Conservation (phyloP, 352 stramenopile species). For the Hyaloperonospora brassicae region DNA sequence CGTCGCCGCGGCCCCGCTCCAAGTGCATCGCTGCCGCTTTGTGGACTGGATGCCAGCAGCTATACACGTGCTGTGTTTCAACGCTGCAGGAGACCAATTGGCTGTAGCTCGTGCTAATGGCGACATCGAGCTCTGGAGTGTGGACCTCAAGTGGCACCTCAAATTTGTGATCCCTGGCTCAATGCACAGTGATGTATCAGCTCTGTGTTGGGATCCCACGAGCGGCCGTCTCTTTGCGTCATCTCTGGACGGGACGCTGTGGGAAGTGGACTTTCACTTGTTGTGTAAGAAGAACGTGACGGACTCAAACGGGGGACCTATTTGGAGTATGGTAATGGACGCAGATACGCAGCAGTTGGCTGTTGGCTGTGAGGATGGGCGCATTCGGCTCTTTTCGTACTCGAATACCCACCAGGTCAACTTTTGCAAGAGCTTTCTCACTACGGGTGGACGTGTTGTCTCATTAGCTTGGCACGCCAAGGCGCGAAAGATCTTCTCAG, state of each 20-base stretch:
- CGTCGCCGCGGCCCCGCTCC: slow-evolving; percentile 19
- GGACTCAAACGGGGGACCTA: slow-evolving; percentile 82
- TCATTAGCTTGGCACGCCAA: slow-evolving; percentile 73
- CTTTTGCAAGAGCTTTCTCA: slow-evolving; percentile 80
- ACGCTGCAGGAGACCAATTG: slow-evolving; percentile 41
- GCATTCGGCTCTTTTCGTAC: slow-evolving; percentile 85
- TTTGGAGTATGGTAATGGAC: slow-evolving; percentile 84
- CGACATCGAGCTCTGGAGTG: slow-evolving; percentile 75
- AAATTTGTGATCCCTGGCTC: slow-evolving; percentile 63
- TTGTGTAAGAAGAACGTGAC: slow-evolving; percentile 69
- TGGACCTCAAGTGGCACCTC: slow-evolving; percentile 61
- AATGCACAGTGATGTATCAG: slow-evolving; percentile 53
- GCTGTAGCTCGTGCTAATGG: slow-evolving; percentile 72
- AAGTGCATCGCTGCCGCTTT: slow-evolving; percentile 78
- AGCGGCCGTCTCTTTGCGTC: slow-evolving; percentile 53
- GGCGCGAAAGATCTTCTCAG: slow-evolving; percentile 78
- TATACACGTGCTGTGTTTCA: slow-evolving; percentile 59
- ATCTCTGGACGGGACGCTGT: slow-evolving; percentile 66
- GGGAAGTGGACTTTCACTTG: slow-evolving; percentile 71
- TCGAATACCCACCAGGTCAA: slow-evolving; percentile 54
- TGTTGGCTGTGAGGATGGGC: slow-evolving; percentile 86
- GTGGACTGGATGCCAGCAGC: slow-evolving; percentile 78
- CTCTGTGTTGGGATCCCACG: slow-evolving; percentile 44
- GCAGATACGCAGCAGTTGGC: slow-evolving; percentile 50
- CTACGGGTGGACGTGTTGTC: slow-evolving; percentile 66